phyloP scores from a whole-genome alignment of 108 stramenopile species.

The Mayamaea pseudoterrestris region DNA sequence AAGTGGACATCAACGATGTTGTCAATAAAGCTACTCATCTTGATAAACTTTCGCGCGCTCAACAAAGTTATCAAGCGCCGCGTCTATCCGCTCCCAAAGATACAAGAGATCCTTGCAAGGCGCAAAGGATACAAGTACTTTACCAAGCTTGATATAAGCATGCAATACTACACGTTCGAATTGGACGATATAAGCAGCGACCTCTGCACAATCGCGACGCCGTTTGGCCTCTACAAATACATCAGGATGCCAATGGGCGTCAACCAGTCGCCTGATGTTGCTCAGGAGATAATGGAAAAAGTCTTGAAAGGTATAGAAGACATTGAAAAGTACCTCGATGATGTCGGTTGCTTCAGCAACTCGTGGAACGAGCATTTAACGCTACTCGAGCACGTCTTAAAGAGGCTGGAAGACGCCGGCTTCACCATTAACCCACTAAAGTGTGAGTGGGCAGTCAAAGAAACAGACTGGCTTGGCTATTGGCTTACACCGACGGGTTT shows the following conservation, averaged over 20 bases:
- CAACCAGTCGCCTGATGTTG: conserved; percentile 31
- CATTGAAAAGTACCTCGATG: conserved; percentile 32
- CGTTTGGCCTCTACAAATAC: conserved; percentile 33
- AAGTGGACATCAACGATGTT: too few species aligned
- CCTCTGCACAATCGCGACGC: conserved; percentile 25
- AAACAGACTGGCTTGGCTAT: conserved; percentile 23
- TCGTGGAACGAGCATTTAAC: conserved; percentile 22
- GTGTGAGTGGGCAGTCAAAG: conserved; percentile 40
- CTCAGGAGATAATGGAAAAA: conserved; percentile 3
- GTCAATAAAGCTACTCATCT: too few species aligned
- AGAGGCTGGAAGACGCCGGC: conserved; percentile 5
- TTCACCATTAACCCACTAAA: conserved; percentile 26
- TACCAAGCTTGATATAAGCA: conserved; percentile 18
- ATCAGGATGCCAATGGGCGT: conserved; percentile 34
- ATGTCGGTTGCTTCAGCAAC: conserved; percentile 23
- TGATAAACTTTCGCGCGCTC: conserved; percentile 23
- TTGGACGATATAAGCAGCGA: conserved; percentile 13
- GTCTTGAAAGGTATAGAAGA: conserved; percentile 15
- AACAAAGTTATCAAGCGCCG: conserved; percentile 17
- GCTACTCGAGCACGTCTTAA: conserved; percentile 7
- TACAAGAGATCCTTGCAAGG: background rate
- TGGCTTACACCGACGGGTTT: conserved; percentile 19
- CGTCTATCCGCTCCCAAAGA: conserved; percentile 10
- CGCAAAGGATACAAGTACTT: conserved; percentile 3
- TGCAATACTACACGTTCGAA: conserved; percentile 23